Evolutionary conservation across 2,329 filamentous ascomycete species (phyloP).

Genomic region (Calonectria ilicicola): DNA sequence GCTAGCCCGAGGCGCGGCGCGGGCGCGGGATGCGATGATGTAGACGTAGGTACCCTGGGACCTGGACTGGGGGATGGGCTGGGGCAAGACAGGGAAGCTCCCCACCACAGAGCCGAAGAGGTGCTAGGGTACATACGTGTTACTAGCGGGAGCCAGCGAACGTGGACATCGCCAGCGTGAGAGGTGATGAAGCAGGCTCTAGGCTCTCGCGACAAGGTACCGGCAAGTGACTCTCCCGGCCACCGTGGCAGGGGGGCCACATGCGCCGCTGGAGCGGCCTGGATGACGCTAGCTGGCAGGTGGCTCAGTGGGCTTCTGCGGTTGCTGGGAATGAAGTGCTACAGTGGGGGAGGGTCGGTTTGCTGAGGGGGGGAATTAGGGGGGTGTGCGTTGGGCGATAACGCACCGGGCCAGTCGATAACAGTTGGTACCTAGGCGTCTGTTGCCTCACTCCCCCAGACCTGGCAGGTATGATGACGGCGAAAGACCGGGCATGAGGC

Average conservation of each 20-base stretch:
- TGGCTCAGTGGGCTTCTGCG: constrained; percentile 16
- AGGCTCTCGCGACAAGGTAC: background rate
- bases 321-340: background rate
- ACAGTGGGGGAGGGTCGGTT: constrained; percentile 3
- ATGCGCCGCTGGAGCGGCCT: constrained; percentile 30
- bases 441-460: background rate
- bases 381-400: constrained; percentile 26
- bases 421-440: constrained; percentile 21
- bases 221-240: constrained; percentile 19
- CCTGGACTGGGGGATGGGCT: constrained; percentile 4
- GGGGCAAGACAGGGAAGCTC: background rate
- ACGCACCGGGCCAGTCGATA: constrained; percentile 29
- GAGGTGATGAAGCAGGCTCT: constrained; percentile 29
- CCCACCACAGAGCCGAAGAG: background rate
- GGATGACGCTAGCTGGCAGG: constrained; percentile 28
- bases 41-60: constrained; percentile 20
- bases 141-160: background rate
- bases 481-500: constrained; percentile 3
- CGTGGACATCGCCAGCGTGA: background rate
- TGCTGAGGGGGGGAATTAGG: constrained; percentile 14
- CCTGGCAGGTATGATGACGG: constrained; percentile 6
- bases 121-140: constrained; percentile 6
- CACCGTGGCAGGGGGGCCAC: constrained; percentile 25
- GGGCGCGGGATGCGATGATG: constrained; percentile 18
- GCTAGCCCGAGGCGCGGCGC: constrained; percentile 13